Evolutionary conservation across 1,139 yeast genomes (phyloP).

Genomic region (Pichia sp.): DNA sequence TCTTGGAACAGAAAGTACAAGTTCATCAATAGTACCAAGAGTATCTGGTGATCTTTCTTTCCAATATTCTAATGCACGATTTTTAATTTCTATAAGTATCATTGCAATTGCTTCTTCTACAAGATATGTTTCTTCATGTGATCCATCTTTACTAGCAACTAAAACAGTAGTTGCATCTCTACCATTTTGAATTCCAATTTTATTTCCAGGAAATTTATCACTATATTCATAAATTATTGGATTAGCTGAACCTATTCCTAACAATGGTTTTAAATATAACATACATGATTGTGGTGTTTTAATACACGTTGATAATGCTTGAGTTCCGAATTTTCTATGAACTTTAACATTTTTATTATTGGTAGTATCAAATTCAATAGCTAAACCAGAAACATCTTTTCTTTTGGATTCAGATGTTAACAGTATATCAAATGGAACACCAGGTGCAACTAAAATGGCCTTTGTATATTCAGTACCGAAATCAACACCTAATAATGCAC

Average conservation of each 20-base stretch:
- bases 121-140: slow-evolving; percentile 18
- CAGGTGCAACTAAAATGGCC: slow-evolving; percentile 87
- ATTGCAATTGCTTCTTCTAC: slow-evolving; percentile 84
- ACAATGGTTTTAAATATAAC: slow-evolving; percentile 58
- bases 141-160: slow-evolving; percentile 34
- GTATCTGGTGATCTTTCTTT: slow-evolving; percentile 36
- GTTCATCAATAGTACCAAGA: slow-evolving; percentile 46
- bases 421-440: slow-evolving; percentile 79
- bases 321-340: slow-evolving; percentile 66
- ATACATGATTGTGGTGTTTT: slow-evolving; percentile 71
- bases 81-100: slow-evolving; percentile 62
- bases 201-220: slow-evolving; percentile 55
- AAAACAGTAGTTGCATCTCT: slow-evolving; percentile 54
- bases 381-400: slow-evolving; percentile 77
- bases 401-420: slow-evolving; percentile 88
- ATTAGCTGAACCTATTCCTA: slow-evolving; percentile 59
- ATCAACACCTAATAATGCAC: slow-evolving; percentile 82
- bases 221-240: slow-evolving; percentile 41
- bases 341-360: slow-evolving; percentile 31
- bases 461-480: slow-evolving; percentile 86
- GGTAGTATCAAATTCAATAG: slow-evolving; percentile 43
- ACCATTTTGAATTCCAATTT: slow-evolving; percentile 41
- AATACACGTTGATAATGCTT: slow-evolving; percentile 63
- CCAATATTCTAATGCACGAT: slow-evolving; percentile 54
- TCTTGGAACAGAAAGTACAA: slow-evolving; percentile 74